Base-by-base conservation (phyloP, 2,329 filamentous ascomycete genomes). In the Trichoderma aggressivum region DNA sequence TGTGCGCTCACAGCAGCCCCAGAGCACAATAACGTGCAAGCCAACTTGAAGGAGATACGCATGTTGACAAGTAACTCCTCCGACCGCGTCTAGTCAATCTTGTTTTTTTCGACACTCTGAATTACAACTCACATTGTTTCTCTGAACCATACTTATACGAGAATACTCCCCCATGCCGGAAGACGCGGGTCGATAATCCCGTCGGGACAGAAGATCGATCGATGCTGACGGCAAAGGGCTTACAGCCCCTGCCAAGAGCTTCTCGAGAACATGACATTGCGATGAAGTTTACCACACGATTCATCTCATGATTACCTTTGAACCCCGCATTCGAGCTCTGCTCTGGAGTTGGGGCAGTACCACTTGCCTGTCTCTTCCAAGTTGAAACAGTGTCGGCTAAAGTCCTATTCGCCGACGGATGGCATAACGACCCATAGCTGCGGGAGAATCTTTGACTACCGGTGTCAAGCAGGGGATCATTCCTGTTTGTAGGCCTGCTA, bases 381-480 rank as follows among this genome's bases (percentile, higher is more conserved):
- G 36, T 47, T 34, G 64, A 59, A 50, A 47, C 34, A 47, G 26
- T n/a, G 28, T 14, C 65, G 65, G 65, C 36, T 68, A 68, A 68
- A 68, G 55, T 60, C 65, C 12, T 68, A 60, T 18, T 60, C 55
- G 28, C 65, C 65, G 65, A 68, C 65, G 65, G 65, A 28, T 68
- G 50, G 26, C 55, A 12, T n/a, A 47, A 43, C 24, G 34, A 24
- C 63, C 32, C 16, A 7, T 66, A 58, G 63, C 63, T 8, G 32
- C 63, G 34, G 50, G 18, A 43, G 34, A 39, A 36, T 39, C 24
- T 28, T 16, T 58, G 63, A 58, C 6, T 28, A 24, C 26, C 32
- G 30, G 55, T 50, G 50, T 16, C 53, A 26, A 10, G 10, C 64
- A 59, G 53, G 53, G 64, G 26, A 32, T 24, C 26, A 47, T 47